Base-by-base conservation (phyloP, 768 basidiomycete species). In the Kwoniella sp. region DNA sequence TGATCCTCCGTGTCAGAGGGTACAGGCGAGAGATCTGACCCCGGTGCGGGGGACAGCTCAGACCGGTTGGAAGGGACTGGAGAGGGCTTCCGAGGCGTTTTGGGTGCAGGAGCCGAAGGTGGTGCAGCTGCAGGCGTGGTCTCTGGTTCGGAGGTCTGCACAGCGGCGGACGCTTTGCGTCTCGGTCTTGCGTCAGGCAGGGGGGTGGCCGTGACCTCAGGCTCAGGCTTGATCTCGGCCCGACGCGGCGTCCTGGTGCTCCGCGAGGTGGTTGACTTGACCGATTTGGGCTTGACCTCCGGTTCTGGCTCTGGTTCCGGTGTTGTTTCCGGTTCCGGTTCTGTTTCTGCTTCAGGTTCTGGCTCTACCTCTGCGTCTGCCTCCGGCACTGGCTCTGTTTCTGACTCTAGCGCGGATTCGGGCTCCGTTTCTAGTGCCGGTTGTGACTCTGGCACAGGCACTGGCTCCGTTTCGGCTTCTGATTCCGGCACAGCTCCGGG, bases 21-120 rank as follows among this genome's bases (percentile, higher is more conserved):
- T 0, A 48, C 42, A 15, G 57, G 43, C 1, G 57, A 59, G 8
- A 55, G 40, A 20, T 55, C 53, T 14, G 58, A 60, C 10, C 48
- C 53, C 10, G 57, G 57, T 14, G 57, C 50, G n/a, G 46, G 40
- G n/a, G 57, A 48, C 3, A 53, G 37, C 19, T 59, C 57, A 6
- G 56, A 59, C 19, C 43, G 47, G 5, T 29, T n/a, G 0, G 57
- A 58, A n/a, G 29, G 40, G 3, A 53, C 53, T 0, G 53, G 58
- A 17, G 58, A 60, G 19, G 48, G 31, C 9, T 26, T n/a, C 46
- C 41, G 39, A 12, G 46, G 48, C 17, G 52, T 48, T 26, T 47
- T 37, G 17, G 50, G 41, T 50, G 14, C 47, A 5, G n/a, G n/a
- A n/a, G n/a, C n/a, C n/a, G n/a, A n/a, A n/a, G n/a, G n/a, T n/a